Conservation (phyloP, 2,329 filamentous ascomycete genomes). For the Claviceps sp. region DNA sequence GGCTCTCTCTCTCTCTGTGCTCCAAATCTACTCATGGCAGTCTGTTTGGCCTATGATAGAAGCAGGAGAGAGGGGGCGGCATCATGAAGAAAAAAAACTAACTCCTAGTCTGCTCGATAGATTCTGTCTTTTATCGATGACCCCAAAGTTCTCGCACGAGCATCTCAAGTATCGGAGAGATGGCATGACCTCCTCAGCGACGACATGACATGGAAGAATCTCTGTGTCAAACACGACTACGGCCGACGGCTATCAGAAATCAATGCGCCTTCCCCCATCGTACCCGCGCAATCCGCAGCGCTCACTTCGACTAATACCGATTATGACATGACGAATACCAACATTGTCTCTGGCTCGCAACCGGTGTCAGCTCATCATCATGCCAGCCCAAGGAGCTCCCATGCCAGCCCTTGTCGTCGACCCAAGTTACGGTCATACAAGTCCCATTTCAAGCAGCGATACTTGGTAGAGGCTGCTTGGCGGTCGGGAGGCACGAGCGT, state of each 20-base stretch:
- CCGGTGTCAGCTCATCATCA: slow-evolving; percentile 22
- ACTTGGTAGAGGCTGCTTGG: slow-evolving; percentile 96
- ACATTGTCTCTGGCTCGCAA: slow-evolving; percentile 32
- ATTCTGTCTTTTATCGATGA: slow-evolving; percentile 96
- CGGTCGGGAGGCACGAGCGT: slow-evolving; percentile 77
- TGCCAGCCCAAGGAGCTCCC: slow-evolving; percentile 39
- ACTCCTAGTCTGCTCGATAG: slow-evolving; percentile 27
- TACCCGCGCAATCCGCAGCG: slow-evolving; percentile 18
- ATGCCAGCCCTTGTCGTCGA: slow-evolving; percentile 31
- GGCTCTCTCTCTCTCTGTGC: background rate
- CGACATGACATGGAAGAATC: slow-evolving; percentile 95
- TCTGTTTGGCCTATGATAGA: too few species aligned
- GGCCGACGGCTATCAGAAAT: slow-evolving; percentile 44
- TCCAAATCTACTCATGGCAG: background rate
- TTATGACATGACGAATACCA: slow-evolving; percentile 21
- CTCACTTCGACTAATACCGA: slow-evolving; percentile 20
- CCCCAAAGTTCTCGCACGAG: slow-evolving; percentile 80
- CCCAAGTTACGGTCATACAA: slow-evolving; percentile 73
- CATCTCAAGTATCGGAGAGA: slow-evolving; percentile 88
- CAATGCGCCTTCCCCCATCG: slow-evolving; percentile 19
- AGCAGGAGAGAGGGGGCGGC: too few species aligned
- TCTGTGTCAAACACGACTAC: slow-evolving; percentile 94
- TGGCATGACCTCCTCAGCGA: slow-evolving; percentile 92
- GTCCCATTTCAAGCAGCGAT: slow-evolving; percentile 94
- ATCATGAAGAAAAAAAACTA: slow-evolving; percentile 5